phyloP scores from a whole-genome alignment of 768 basidiomycete genomes.

The Lactarius vividus region DNA sequence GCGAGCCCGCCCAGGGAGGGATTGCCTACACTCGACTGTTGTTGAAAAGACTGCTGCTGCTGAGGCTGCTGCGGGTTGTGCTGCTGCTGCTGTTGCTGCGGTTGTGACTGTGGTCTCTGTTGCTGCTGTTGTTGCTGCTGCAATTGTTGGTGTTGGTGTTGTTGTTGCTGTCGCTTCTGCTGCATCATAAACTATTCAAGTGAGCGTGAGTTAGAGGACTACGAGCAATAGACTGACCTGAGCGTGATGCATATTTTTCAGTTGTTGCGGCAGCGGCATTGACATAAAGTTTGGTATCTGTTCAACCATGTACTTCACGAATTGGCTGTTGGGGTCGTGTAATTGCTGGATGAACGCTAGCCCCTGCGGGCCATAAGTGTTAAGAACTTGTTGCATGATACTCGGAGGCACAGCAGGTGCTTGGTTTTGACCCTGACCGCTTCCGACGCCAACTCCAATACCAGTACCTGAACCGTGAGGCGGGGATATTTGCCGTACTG shows the following conservation, averaged over 20 bases:
- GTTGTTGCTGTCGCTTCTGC: slow-evolving; percentile 26
- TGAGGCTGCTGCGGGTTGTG: slow-evolving; percentile 33
- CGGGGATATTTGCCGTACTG: slow-evolving; percentile 24
- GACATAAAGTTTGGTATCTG: slow-evolving; percentile 25
- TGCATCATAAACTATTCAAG: slow-evolving; percentile 16
- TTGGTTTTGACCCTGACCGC: slow-evolving; percentile 11
- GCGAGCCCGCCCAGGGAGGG: slow-evolving; percentile 13
- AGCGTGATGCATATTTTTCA: slow-evolving; percentile 24
- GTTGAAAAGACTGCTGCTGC: slow-evolving; percentile 34
- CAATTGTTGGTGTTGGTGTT: slow-evolving; percentile 26
- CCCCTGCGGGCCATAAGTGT: slow-evolving; percentile 16
- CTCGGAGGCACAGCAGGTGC: slow-evolving; percentile 3
- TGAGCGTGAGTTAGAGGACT: slow-evolving; percentile 2
- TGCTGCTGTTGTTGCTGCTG: slow-evolving; percentile 28
- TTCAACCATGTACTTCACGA: slow-evolving; percentile 27
- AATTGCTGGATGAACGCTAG: slow-evolving; percentile 25
- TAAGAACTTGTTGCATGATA: slow-evolving; percentile 13
- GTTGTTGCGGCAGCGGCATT: slow-evolving; percentile 22
- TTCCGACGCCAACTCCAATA: not conserved
- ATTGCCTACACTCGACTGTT: slow-evolving; percentile 23
- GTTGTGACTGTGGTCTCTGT: slow-evolving; percentile 35
- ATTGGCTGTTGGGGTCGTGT: slow-evolving; percentile 26
- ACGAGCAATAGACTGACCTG: slow-evolving; percentile 19
- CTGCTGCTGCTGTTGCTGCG: slow-evolving; percentile 31
- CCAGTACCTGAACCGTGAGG: slow-evolving; percentile 15